Conservation (phyloP, 345 rosid genomes). For the Salix arbutifolia region DNA sequence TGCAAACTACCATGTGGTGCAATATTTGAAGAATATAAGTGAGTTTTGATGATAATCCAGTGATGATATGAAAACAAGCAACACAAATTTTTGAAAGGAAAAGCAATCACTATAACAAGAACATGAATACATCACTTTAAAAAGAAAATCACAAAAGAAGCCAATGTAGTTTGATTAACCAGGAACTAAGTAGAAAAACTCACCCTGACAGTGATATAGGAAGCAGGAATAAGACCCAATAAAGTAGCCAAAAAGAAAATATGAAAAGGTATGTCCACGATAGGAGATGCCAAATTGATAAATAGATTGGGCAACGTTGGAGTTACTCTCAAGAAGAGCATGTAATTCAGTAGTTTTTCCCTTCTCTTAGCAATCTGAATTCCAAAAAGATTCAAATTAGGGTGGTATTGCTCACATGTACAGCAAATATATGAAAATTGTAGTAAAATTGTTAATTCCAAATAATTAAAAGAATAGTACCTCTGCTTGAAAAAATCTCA, state of each 20-base stretch:
- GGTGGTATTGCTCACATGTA: background rate
- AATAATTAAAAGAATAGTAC: conserved; percentile 28
- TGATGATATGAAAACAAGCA: background rate
- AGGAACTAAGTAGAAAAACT: conserved; percentile 18
- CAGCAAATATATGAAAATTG: background rate
- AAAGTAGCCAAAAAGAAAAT: conserved; percentile 85
- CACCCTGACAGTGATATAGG: conserved; percentile 90
- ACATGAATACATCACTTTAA: background rate
- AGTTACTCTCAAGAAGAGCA: conserved; percentile 94
- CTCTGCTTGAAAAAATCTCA: conserved; percentile 94
- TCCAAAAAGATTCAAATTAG: background rate
- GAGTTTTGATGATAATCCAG: background rate
- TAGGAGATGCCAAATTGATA: conserved; percentile 95
- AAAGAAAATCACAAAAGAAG: background rate
- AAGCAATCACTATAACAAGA: background rate
- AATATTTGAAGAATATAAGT: background rate
- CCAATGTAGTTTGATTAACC: background rate
- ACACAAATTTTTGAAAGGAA: background rate
- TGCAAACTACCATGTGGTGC: background rate
- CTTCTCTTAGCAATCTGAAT: conserved; percentile 79
- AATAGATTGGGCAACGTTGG: conserved; percentile 94
- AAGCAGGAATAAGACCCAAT: conserved; percentile 87
- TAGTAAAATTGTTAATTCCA: background rate
- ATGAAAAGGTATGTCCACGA: conserved; percentile 94
- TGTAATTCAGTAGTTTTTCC: conserved; percentile 90